These are phyloP conservation scores for Juglanconis sp. DNA, from an alignment of 2,329 filamentous ascomycete genomes.

Conservation along the genomic window DNA sequence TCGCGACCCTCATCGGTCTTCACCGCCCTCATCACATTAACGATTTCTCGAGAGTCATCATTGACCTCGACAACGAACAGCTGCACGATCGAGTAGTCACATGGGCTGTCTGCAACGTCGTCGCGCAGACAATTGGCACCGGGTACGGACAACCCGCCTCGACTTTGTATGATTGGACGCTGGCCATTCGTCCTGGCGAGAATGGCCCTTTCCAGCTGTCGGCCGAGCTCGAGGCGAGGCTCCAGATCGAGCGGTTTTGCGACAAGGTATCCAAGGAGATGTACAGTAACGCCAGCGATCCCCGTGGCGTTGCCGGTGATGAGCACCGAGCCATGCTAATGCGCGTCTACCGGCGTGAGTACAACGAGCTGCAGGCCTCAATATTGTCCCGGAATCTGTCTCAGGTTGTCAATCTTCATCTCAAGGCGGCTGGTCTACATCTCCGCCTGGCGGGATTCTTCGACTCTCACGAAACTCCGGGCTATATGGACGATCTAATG, in stretches of 20 bases:
- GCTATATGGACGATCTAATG: conserved; percentile 72
- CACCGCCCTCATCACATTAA: conserved; percentile 79
- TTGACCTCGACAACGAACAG: conserved; percentile 75
- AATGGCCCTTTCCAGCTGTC: conserved; percentile 57
- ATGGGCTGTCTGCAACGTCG: conserved; percentile 83
- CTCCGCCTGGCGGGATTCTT: conserved; percentile 78
- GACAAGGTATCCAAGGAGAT: conserved; percentile 77
- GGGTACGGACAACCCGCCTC: conserved; percentile 80
- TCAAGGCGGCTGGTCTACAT: conserved; percentile 71
- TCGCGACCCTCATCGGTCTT: conserved; percentile 77
- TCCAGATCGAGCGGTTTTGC: conserved; percentile 71
- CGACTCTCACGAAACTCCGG: conserved; percentile 68
- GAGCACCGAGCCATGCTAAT: conserved; percentile 65
- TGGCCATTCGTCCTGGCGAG: conserved; percentile 59
- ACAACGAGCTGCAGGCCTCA: conserved; percentile 59
- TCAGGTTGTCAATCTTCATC: conserved; percentile 60
- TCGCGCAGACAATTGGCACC: conserved; percentile 77
- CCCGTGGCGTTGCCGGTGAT: conserved; percentile 65
- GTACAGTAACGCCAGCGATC: conserved; percentile 74
- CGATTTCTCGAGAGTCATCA: conserved; percentile 73
- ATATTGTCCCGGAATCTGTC: conserved; percentile 57
- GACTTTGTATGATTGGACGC: conserved; percentile 72
- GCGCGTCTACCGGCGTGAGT: conserved; percentile 64
- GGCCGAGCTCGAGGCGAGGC: conserved; percentile 61
- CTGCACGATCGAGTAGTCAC: conserved; percentile 75